Conservation (phyloP, 495 filamentous ascomycete species). For the Astrothelium subdiscretum region DNA sequence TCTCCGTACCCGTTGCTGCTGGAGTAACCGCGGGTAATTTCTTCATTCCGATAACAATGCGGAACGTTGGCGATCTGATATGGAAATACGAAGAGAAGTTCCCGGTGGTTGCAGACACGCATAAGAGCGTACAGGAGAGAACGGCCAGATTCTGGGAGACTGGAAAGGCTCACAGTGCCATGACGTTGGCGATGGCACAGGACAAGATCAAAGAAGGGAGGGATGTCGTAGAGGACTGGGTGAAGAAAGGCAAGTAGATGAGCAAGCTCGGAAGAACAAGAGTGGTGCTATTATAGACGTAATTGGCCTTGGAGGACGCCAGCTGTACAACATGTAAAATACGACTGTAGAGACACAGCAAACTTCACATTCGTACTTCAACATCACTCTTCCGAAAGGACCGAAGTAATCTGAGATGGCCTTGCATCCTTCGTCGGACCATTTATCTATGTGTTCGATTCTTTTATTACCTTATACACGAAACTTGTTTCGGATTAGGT, state of each 20-base stretch:
- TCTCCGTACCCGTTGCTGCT: constrained; percentile 41
- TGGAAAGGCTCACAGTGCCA: constrained; percentile 55
- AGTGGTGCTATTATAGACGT: background rate
- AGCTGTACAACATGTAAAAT: background rate
- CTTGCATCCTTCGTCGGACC: too few relatives aligned
- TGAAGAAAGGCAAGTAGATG: constrained; percentile 68
- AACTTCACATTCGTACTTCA: background rate
- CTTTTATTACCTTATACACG: too few relatives aligned
- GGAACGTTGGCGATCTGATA: constrained; percentile 68
- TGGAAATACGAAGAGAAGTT: constrained; percentile 86
- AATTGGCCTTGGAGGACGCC: background rate
- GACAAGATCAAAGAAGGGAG: constrained; percentile 62
- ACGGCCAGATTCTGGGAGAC: constrained; percentile 58
- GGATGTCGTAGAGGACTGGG: constrained; percentile 72
- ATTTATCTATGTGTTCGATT: too few relatives aligned
- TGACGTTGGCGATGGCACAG: constrained; percentile 60
- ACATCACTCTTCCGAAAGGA: background rate
- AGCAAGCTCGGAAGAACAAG: background rate
- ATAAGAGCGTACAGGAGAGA: constrained; percentile 52
- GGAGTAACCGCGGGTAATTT: constrained; percentile 28
- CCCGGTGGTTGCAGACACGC: constrained; percentile 66
- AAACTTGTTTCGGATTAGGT: too few relatives aligned
- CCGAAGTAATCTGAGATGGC: background rate
- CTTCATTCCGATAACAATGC: constrained; percentile 38
- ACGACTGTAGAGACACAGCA: background rate